Conservation (phyloP, 202 grass and related monocot genomes). For the Dendrocalamus latiflorus region DNA sequence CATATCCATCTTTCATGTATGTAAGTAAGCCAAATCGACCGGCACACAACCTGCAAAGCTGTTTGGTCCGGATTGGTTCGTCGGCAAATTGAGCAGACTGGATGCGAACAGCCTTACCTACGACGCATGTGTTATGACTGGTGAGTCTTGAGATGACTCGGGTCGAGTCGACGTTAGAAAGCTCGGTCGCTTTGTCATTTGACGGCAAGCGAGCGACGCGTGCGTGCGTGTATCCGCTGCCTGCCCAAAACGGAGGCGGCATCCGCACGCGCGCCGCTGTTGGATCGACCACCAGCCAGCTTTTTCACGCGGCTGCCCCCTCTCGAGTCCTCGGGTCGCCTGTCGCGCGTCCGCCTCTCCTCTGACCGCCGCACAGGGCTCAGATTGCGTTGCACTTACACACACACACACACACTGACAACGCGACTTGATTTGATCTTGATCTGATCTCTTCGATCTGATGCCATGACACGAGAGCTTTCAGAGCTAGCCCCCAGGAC, state of each 20-base stretch:
- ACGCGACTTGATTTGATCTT: neutral
- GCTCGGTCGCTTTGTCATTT: too few relatives aligned
- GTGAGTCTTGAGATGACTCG: too few relatives aligned
- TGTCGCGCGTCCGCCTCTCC: neutral
- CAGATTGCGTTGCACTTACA: neutral
- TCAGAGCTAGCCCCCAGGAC: neutral
- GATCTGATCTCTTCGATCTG: neutral
- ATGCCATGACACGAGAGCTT: neutral
- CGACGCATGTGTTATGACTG: too few relatives aligned
- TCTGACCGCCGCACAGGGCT: neutral
- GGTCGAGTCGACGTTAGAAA: too few relatives aligned
- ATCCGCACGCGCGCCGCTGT: neutral
- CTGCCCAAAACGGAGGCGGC: constrained; percentile 23
- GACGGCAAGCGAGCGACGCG: too few relatives aligned
- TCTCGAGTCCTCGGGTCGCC: neutral
- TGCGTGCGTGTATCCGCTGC: neutral
- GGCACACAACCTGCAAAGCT: too few relatives aligned
- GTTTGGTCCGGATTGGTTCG: too few relatives aligned
- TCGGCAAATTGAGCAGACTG: too few relatives aligned
- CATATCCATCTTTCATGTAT: too few relatives aligned
- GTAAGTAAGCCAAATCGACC: too few relatives aligned
- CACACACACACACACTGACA: neutral
- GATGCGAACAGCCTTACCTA: too few relatives aligned
- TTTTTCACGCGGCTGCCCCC: neutral
- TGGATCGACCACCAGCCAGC: neutral